These are phyloP conservation scores for Pyrenopolyporus hunteri DNA, from an alignment of 495 filamentous ascomycete species.

Conservation along the genomic window DNA sequence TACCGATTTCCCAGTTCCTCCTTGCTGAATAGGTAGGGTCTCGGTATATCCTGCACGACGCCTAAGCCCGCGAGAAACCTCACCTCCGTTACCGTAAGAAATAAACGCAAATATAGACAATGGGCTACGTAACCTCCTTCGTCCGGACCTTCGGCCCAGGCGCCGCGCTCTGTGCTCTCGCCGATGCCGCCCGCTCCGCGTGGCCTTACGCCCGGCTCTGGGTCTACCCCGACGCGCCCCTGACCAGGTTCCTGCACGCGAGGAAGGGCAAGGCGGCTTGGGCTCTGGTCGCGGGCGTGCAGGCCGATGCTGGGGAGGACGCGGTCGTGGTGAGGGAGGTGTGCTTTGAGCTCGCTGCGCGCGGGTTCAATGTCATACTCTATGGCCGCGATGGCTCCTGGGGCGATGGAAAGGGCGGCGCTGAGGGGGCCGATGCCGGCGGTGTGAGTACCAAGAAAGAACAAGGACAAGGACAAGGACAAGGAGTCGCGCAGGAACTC, in stretches of 20 bases:
- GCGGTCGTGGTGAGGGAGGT: constrained; percentile 57
- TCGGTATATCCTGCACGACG: background rate
- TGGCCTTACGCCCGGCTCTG: background rate
- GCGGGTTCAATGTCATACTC: constrained; percentile 63
- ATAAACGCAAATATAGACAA: background rate
- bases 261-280: constrained; percentile 45
- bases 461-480: too few relatives aligned
- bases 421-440: too few relatives aligned
- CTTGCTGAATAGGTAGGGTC: too few relatives aligned
- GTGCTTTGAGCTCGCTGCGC: constrained; percentile 52
- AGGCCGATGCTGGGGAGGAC: constrained; percentile 33
- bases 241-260: constrained; percentile 34
- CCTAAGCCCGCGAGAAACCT: background rate
- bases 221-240: background rate
- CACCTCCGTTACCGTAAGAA: background rate
- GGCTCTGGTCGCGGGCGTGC: constrained; percentile 64
- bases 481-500: constrained; percentile 47
- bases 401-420: constrained; percentile 21
- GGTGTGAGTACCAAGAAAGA: too few relatives aligned
- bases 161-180: background rate
- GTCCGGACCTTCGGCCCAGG: background rate
- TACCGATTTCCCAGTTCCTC: too few relatives aligned
- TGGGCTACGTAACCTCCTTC: constrained; percentile 6
- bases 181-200: background rate
- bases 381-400: constrained; percentile 53